phyloP scores from a whole-genome alignment of 257 asterid species.

The Salvia splendens region DNA sequence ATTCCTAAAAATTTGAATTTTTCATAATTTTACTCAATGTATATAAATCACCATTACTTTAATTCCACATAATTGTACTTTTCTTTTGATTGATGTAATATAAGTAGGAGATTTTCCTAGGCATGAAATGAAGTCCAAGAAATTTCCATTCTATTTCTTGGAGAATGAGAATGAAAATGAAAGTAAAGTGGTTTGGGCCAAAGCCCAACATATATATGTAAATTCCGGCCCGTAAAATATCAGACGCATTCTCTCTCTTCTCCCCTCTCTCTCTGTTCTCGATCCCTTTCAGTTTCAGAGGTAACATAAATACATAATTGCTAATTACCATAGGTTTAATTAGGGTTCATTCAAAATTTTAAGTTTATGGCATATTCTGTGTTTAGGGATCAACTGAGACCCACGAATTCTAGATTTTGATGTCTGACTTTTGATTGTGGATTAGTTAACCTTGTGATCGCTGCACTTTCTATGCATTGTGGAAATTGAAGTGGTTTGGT shows the following conservation, averaged over 20 bases:
- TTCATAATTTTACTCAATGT: no score
- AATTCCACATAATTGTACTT: no score
- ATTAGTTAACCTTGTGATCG: conserved; percentile 21
- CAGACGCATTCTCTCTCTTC: background rate
- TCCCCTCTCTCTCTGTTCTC: background rate
- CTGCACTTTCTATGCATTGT: conserved; percentile 38
- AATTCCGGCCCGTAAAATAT: no score
- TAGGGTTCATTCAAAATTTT: conserved; percentile 20
- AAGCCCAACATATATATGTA: no score
- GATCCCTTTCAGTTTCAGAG: conserved; percentile 23
- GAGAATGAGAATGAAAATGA: no score
- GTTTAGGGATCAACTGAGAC: conserved; percentile 17
- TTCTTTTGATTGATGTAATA: no score
- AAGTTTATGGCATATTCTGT: background rate
- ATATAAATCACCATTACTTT: no score
- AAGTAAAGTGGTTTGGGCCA: no score
- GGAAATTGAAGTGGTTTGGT: conserved; percentile 43
- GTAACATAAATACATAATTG: conserved; percentile 21
- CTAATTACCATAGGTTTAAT: conserved; percentile 2
- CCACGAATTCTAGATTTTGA: conserved; percentile 24
- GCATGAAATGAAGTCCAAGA: no score
- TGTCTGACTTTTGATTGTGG: conserved; percentile 23
- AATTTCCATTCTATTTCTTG: no score
- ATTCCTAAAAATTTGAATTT: no score
- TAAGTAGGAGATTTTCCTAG: no score